These are phyloP conservation scores for Chrysoporthe cubensis DNA, from an alignment of 2,329 filamentous ascomycete species.

Conservation along the genomic window DNA sequence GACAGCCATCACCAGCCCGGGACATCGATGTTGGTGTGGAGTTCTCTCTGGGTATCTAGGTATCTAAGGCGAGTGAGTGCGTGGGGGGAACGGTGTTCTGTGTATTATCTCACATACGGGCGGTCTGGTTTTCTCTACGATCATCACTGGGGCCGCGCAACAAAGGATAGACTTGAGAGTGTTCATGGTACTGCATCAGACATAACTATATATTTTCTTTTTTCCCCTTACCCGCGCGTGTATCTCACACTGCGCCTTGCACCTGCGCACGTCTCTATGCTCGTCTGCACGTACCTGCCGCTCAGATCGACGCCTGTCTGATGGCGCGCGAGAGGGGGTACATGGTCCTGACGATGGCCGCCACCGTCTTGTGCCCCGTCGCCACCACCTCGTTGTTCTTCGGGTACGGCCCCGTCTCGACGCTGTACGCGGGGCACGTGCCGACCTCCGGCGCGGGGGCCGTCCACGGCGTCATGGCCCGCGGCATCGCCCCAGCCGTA, in stretches of 20 bases:
- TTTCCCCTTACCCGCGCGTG: neutral
- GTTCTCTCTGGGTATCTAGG: slow-evolving; percentile 91
- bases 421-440: too few relatives aligned
- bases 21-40: slow-evolving; percentile 97
- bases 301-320: too few relatives aligned
- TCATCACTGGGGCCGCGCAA: slow-evolving; percentile 15
- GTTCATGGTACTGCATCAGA: slow-evolving; percentile 3
- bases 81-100: slow-evolving; percentile 2
- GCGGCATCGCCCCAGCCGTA: too few relatives aligned
- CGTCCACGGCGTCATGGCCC: too few relatives aligned
- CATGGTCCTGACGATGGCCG: too few relatives aligned
- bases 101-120: slow-evolving; percentile 18
- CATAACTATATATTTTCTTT: neutral
- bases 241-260: neutral
- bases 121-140: slow-evolving; percentile 24
- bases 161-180: slow-evolving; percentile 18
- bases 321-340: too few relatives aligned
- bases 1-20: slow-evolving; percentile 60
- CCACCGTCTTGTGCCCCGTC: too few relatives aligned
- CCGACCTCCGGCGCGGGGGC: too few relatives aligned
- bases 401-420: too few relatives aligned
- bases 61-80: neutral
- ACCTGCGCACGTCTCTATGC: neutral
- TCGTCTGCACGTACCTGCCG: too few relatives aligned
- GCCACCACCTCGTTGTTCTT: too few relatives aligned